Evolutionary conservation across 805 yeast genomes (phyloP).

Genomic region (Debaryomyces tyrocola): DNA sequence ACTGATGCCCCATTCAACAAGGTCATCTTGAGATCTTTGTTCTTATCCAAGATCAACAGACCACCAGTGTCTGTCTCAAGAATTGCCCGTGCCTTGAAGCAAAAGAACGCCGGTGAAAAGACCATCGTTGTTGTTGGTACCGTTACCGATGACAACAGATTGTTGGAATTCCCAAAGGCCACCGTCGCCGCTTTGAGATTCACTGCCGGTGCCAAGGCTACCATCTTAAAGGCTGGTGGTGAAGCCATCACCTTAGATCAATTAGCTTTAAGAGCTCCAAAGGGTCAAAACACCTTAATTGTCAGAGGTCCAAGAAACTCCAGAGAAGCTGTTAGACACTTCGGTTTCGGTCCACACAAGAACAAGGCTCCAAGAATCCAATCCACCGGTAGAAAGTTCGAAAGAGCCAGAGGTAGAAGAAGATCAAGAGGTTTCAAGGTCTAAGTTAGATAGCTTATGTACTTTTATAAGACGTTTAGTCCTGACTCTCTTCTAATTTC

Average conservation of each 20-base stretch:
- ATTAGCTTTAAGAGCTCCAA: conserved; percentile 98
- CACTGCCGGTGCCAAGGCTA: conserved; percentile 99
- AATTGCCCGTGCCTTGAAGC: conserved; percentile 78
- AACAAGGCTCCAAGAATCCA: conserved; percentile 97
- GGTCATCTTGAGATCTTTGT: conserved; percentile 89
- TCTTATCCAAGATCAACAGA: conserved; percentile 98
- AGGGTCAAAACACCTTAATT: conserved; percentile 97
- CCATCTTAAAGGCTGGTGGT: conserved; percentile 98
- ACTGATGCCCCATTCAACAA: conserved; percentile 99
- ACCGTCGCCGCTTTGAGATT: conserved; percentile 99
- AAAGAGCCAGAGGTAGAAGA: conserved; percentile 99
- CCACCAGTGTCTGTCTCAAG: conserved; percentile 98
- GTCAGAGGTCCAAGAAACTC: conserved; percentile 98
- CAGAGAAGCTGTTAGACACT: conserved; percentile 99
- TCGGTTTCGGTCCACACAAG: conserved; percentile 99
- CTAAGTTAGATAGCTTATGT: conserved; percentile 44
- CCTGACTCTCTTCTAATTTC: background rate
- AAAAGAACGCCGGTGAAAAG: conserved; percentile 83
- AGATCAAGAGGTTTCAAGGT: conserved; percentile 99
- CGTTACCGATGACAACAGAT: conserved; percentile 96
- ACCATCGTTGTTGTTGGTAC: conserved; percentile 98
- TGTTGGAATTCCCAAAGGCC: conserved; percentile 91
- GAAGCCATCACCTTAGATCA: conserved; percentile 99
- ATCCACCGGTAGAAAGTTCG: conserved; percentile 99
- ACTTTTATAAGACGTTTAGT: too few species aligned